Base-by-base conservation (phyloP, 371 early-diverging fungal species). In the Choanephora cucurbitarum region DNA sequence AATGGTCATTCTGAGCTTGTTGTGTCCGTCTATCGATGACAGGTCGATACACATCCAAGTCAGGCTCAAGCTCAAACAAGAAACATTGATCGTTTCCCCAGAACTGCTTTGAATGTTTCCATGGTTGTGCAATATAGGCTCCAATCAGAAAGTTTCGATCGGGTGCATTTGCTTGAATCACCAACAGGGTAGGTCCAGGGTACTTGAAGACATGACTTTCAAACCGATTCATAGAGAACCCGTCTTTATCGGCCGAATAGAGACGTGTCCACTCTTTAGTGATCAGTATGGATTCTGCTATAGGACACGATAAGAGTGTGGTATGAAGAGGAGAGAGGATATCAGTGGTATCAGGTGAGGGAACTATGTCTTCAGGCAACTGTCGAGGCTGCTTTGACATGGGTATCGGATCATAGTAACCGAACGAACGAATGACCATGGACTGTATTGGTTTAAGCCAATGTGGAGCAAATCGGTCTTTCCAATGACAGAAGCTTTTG, bases 181-280 rank as follows among this genome's bases (percentile, higher is more conserved):
- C 41, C 10, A 83, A 49, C 17, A 87, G 48, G 0, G 85, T 87
- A 0, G 87, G 85, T 0, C 83, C 87, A 4, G 82, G 80, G 57
- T 87, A 87, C 46, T 83, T 84, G 68, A 85, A 87, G 1, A 83
- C 80, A 49, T 81, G 80, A 8, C 69, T 74, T 48, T 81, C 81
- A 49, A 85, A 87, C 28, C 85, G 66, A 44, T 83, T 87, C 85
- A 85, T 87, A 15, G 85, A 80, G 59, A 83, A 87, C 0, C 87
- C 87, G 42, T 87, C 72, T 46, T 67, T 42, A 22, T 74, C 71
- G 23, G 78, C 82, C 4, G 75, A 75, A 51, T 84, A 87, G 0
- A 87, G 70, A 1, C 73, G 58, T 3, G 55, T 42, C 83, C 83
- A 83, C 33, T 62, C 32, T 28, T 75, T 70, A 23, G 56, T 49